Evolutionary conservation across 73 alveolate genomes (phyloP), one percentile per base, ranked within the genome.

Genomic region (Uronychia setigera): DNA sequence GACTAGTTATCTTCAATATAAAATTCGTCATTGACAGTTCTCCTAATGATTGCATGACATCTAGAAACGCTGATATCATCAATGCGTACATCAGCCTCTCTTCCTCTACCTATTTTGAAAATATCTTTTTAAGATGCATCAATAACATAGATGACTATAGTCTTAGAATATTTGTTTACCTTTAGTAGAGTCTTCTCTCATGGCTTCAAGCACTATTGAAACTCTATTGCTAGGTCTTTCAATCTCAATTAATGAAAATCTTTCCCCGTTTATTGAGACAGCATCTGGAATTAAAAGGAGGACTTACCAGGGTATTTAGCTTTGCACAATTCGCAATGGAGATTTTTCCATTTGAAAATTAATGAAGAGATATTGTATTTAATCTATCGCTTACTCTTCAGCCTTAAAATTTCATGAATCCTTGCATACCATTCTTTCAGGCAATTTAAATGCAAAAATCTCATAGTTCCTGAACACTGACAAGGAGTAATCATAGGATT

Each of bases 61-160:
- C 98, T 59, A 14, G 96, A 89, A 0, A 94, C 98, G 26, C 95
- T 81, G 19, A 94, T 94, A 77, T 94, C 98, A 58, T 86, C 86
- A 0, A 94, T 78, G 67, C 94, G 80, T 14, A 94, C 80, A 30
- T 94, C 96, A 31, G 93, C 74, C 33, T 94, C 98, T 29, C 84
- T 93, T 58, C 96, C 93, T 79, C 98, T 89, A 0, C 98, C 98
- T 81, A 87, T 33, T 28, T 86, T 85, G 80, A 75, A 29, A 85
- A 29, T 1, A 26, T 85, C 78, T 35, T 76, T 74, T 46, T 5
- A 46, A 46, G 67, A 46, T 19, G 67, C 67, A 46, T 46, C 67
- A 46, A 46, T 46, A 5, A 46, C 67, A 46, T 46, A 46, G 19
- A 46, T 46, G 5, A 46, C 67, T 46, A 46, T 5, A 19, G 67